Evolutionary conservation across 163 green algal species (phyloP).

Genomic region (Chloromonas sp.): DNA sequence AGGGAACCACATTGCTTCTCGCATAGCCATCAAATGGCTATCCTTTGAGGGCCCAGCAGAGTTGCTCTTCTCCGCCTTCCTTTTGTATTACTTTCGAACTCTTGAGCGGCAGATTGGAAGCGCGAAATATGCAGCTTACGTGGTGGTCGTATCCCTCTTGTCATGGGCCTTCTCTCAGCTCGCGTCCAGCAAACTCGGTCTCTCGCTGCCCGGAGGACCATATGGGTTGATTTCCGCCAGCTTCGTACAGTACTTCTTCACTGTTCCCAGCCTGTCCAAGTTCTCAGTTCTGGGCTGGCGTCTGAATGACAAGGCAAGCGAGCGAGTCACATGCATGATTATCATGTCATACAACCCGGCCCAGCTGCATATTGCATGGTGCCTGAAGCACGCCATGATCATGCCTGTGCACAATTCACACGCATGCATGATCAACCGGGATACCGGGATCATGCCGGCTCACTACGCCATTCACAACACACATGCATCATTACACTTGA

Average conservation of each 20-base stretch:
- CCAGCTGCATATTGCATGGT: no score
- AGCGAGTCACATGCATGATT: no score
- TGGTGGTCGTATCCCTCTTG: background rate
- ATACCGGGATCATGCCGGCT: no score
- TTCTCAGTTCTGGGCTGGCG: background rate
- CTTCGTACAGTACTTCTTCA: background rate
- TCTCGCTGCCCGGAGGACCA: background rate
- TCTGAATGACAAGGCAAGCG: background rate
- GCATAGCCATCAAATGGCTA: background rate
- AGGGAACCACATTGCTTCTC: background rate
- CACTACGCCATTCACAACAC: no score
- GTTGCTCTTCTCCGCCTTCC: background rate
- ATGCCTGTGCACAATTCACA: no score
- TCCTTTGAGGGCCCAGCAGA: background rate
- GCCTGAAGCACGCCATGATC: no score
- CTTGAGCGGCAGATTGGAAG: background rate
- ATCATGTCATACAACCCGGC: no score
- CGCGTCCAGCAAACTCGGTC: background rate
- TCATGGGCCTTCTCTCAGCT: background rate
- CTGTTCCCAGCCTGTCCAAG: background rate
- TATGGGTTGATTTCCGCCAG: background rate
- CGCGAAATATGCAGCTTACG: background rate
- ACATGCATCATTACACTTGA: no score
- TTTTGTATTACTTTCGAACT: background rate
- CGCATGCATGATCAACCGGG: no score